Evolutionary conservation across 1,284 basidiomycete species (phyloP).

Genomic region (Leccinum holopus): DNA sequence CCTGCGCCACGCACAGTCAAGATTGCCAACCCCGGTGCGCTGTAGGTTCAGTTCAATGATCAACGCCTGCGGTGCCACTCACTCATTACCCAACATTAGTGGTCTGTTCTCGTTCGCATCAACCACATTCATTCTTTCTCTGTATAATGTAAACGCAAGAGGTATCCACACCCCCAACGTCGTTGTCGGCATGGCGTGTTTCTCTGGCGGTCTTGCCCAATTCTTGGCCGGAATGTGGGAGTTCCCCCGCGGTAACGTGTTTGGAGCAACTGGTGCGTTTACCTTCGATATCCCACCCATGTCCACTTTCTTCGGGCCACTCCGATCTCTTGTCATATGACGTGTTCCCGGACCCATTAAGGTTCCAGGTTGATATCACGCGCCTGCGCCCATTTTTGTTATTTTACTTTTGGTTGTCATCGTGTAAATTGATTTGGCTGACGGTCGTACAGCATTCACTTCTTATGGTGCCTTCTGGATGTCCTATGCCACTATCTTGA

Average conservation of each 20-base stretch:
- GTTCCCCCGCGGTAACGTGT: conserved; percentile 73
- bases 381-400: background rate
- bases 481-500: conserved; percentile 66
- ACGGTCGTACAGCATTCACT: conserved; percentile 57
- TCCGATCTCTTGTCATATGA: background rate
- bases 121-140: conserved; percentile 69
- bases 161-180: conserved; percentile 61
- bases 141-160: conserved; percentile 61
- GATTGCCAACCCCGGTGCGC: conserved; percentile 55
- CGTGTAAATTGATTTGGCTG: conserved; percentile 1
- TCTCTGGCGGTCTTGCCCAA: conserved; percentile 81
- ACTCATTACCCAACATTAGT: conserved; percentile 29
- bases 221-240: conserved; percentile 78
- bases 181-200: conserved; percentile 82
- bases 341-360: too few relatives aligned
- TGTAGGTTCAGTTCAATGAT: conserved; percentile 36
- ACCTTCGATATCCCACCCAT: background rate
- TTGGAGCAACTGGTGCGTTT: conserved; percentile 65
- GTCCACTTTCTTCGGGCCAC: background rate
- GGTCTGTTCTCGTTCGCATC: conserved; percentile 73
- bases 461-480: conserved; percentile 87
- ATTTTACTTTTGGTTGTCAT: background rate
- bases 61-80: too few relatives aligned
- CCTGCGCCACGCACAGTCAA: conserved; percentile 19
- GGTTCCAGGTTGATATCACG: background rate